Percentiles rank a stretch among this genome's conserved stretches.
These are phyloP conservation scores for Crithidia brevicula DNA, from an alignment of 208 protist species.

Conservation along the genomic window DNA sequence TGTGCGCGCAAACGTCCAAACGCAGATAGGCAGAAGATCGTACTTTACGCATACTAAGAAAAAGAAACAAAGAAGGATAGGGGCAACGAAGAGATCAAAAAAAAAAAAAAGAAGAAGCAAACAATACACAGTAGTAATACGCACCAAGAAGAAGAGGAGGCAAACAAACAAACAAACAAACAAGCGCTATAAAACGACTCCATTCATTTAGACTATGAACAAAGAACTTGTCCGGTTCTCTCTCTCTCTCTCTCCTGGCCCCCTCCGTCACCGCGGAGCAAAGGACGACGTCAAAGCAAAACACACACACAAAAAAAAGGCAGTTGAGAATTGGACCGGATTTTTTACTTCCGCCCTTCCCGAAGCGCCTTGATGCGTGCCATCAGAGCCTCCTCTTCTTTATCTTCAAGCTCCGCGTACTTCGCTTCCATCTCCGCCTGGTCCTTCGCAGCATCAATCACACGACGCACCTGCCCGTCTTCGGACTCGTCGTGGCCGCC, in stretches of 20 bases:
- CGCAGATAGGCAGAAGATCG: not conserved
- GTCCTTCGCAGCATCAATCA: slow-evolving; percentile 54
- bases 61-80: not conserved
- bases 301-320: not conserved
- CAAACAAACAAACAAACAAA: no score
- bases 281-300: not conserved
- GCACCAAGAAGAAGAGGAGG: no score
- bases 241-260: no score
- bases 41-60: no score
- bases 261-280: no score
- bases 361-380: slow-evolving; percentile 57
- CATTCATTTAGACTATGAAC: no score
- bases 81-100: not conserved
- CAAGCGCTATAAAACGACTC: no score
- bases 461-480: slow-evolving; percentile 45
- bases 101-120: slow-evolving; percentile 1
- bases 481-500: slow-evolving; percentile 32
- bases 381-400: slow-evolving; percentile 55
- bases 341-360: slow-evolving; percentile 18
- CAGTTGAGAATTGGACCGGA: not conserved
- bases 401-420: slow-evolving; percentile 46
- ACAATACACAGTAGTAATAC: no score
- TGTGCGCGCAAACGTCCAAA: no score
- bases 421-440: slow-evolving; percentile 54
- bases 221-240: no score